Evolutionary conservation across 2,329 filamentous ascomycete species (phyloP).

Genomic region (Arthrobotrys pseudoclavata): DNA sequence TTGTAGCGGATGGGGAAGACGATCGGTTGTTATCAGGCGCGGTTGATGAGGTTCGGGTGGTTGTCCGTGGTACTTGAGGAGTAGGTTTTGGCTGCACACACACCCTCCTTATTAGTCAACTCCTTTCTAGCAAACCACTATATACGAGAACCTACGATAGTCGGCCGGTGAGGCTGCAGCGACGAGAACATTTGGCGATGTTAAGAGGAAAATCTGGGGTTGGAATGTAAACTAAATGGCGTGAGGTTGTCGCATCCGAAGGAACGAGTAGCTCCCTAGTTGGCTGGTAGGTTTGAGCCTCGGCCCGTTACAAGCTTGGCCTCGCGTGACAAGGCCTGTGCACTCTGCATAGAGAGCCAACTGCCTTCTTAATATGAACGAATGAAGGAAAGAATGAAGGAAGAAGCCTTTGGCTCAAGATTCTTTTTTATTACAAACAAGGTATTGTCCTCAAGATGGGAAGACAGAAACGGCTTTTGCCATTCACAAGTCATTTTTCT

Average conservation of each 20-base stretch:
- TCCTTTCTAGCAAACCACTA: not conserved
- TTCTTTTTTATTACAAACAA: conserved; percentile 52
- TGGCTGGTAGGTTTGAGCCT: no score
- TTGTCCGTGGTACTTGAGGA: conserved; percentile 35
- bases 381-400: not conserved
- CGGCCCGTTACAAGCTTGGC: conserved; percentile 1
- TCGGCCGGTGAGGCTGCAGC: conserved; percentile 54
- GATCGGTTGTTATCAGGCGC: not conserved
- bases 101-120: not conserved
- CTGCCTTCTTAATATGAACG: not conserved
- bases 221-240: conserved; percentile 7
- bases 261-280: not conserved
- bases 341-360: not conserved
- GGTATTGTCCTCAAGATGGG: conserved; percentile 19
- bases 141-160: conserved; percentile 19
- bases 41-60: conserved; percentile 38
- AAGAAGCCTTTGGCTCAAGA: conserved; percentile 12
- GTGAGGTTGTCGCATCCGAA: conserved; percentile 33
- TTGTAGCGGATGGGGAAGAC: not conserved
- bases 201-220: conserved; percentile 25
- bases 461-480: not conserved
- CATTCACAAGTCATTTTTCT: conserved; percentile 18
- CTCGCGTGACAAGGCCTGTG: conserved; percentile 17
- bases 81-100: conserved; percentile 16
- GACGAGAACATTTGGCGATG: conserved; percentile 50